Base-by-base conservation (phyloP, 768 basidiomycete genomes). In the Russula griseocarnosa region DNA sequence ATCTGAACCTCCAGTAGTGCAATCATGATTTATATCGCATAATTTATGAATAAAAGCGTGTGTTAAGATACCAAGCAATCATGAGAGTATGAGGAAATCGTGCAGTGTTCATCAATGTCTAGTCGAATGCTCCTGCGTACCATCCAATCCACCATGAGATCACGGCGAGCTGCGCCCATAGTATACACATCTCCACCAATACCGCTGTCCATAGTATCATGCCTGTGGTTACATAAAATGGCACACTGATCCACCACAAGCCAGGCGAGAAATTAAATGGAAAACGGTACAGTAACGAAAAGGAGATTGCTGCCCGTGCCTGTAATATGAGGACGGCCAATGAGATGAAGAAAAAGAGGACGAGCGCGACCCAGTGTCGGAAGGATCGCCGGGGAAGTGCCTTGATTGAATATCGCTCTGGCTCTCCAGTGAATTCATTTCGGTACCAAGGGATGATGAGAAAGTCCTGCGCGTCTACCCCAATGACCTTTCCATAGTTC, bases 401-500 rank as follows among this genome's bases (percentile, higher is more conserved):
- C 40, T 73, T 71, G 68, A 92, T 83, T 8, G 76, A 78, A 69
- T 90, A 90, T 68, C 84, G 79, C 68, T 87, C 86, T 42, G 83
- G 55, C 75, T 89, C 87, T 36, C 90, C 90, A 0, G 90, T 90
- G 71, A 90, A 92, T 71, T 91, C 90, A 71, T 92, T 89, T 38
- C 90, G 83, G 66, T 92, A 92, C 69, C 88, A 81, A 8, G 90
- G 90, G 62, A 92, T 84, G 68, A 92, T 88, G 63, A 91, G 82
- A 71, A 91, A 91, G 66, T 90, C 88, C 53, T 86, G 84, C 50
- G 89, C 80, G 69, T 92, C 90, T 70, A 88, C 83, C 36, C 88
- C 87, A 57, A 92, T 90, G n/a, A 83, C 82, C 70, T 87, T 90
- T 58, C 90, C 90, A 65, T 91, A 90, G 38, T 81, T 88, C 66